Base-by-base conservation (phyloP, 1,284 basidiomycete species). In the Microbotryum intermedium region DNA sequence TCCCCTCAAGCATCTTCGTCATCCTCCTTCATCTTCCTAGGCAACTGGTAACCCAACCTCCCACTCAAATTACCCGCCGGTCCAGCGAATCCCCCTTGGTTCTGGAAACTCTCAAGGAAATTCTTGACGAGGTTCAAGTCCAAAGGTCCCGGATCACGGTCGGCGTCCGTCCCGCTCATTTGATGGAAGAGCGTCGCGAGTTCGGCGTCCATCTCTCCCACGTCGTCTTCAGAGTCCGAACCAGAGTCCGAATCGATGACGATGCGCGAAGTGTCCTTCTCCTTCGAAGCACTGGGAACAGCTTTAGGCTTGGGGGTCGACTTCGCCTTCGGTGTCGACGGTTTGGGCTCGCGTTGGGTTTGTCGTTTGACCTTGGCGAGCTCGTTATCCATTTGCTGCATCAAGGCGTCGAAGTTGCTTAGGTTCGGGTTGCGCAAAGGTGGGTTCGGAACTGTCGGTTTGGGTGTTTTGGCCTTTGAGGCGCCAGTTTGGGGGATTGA, bases 91-190 rank as follows among this genome's bases (percentile, higher is more conserved):
- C 91, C 91, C 11, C 75, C 86, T 72, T 97, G 93, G 62, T 84
- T 85, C 73, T 88, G 89, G 79, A 89, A 94, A 73, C 90, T 94
- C 77, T 94, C 88, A 72, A 97, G 76, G 75, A 97, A 90, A 74
- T 94, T 91, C 75, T 88, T 91, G 78, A 97, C 93, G 70, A 97
- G 76, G 67, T 84, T 84, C 74, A 92, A 93, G 73, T 97, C 88
- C 69, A 83, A 78, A 44, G 81, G 79, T 13, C 71, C 80, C 8
- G 79, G 81, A 16, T 80, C 80, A 16, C 81, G 81, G 20, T 78
- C 79, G 8, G 53, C 63, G 4, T 50, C 63, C 80, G 11, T 72
- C 73, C 13, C 72, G 2, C 70, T 74, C 3, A 76, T 77, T n/a
- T 74, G 75, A 61, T 84, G 82, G 42, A 94, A 76, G 0, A 84